Conservation (phyloP, 2,329 filamentous ascomycete species). For the Sarocladiaceae sp. region DNA sequence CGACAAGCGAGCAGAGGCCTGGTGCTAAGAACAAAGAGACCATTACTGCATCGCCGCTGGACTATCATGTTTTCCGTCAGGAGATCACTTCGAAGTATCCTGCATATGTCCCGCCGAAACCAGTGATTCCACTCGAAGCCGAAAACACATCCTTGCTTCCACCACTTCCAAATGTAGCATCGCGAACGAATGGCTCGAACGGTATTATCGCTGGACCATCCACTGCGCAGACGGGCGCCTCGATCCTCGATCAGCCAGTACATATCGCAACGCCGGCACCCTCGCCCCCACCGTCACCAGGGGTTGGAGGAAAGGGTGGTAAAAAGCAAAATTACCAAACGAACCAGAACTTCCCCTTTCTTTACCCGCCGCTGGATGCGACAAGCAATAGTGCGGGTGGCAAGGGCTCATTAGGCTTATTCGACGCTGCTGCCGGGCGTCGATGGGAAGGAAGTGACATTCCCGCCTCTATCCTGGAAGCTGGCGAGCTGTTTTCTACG, state of each 20-base stretch:
- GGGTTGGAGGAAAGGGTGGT: slow-evolving; percentile 80
- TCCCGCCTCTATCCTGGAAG: slow-evolving; percentile 90
- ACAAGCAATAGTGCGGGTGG: slow-evolving; percentile 87
- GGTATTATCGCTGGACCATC: slow-evolving; percentile 57
- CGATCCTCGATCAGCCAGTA: slow-evolving; percentile 91
- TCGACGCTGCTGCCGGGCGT: slow-evolving; percentile 74
- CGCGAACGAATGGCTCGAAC: slow-evolving; percentile 53
- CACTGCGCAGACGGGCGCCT: slow-evolving; percentile 56
- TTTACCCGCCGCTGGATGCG: slow-evolving; percentile 90
- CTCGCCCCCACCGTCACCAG: slow-evolving; percentile 88
- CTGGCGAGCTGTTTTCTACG: slow-evolving; percentile 84
- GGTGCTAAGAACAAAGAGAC: slow-evolving; percentile 66
- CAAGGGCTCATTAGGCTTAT: slow-evolving; percentile 76
- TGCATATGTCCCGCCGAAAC: slow-evolving; percentile 85
- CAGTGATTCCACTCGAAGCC: slow-evolving; percentile 77
- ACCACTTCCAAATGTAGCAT: slow-evolving; percentile 71
- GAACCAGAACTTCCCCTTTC: slow-evolving; percentile 96
- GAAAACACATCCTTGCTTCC: slow-evolving; percentile 91
- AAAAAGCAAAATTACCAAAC: slow-evolving; percentile 99
- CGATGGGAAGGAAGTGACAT: slow-evolving; percentile 94
- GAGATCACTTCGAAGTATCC: slow-evolving; percentile 98
- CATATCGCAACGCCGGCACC: slow-evolving; percentile 98
- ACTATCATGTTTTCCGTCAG: slow-evolving; percentile 94
- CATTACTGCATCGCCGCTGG: slow-evolving; percentile 88
- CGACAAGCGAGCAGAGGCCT: slow-evolving; percentile 57